A percentile compares a stretch with the other conserved stretches of the same genome.
Conservation (phyloP, 768 basidiomycete species). For the Trametes coccinea region DNA sequence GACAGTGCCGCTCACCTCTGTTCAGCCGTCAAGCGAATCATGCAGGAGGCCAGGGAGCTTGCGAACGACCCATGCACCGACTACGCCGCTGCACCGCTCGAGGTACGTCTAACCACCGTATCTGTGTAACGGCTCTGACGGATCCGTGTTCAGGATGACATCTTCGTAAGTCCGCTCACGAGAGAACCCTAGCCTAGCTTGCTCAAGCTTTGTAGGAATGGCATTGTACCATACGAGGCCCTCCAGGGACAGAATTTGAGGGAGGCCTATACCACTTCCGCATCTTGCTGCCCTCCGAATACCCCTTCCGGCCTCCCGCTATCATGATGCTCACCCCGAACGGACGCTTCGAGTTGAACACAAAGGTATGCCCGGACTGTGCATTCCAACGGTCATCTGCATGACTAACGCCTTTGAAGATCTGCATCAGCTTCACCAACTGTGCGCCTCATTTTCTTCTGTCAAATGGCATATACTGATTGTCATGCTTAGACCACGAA, state of each 20-base stretch:
- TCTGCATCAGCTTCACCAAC: conserved; percentile 91
- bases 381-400: too few relatives aligned
- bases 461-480: conserved; percentile 8
- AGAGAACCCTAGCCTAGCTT: not conserved
- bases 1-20: conserved; percentile 4
- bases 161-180: conserved; percentile 62
- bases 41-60: conserved; percentile 93
- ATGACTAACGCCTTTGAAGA: conserved; percentile 44
- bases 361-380: conserved; percentile 61
- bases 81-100: conserved; percentile 78
- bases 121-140: not conserved
- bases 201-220: conserved; percentile 60
- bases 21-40: conserved; percentile 90
- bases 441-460: conserved; percentile 52
- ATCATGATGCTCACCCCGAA: conserved; percentile 96
- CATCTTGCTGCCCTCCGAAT: conserved; percentile 86
- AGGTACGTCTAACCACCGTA: conserved; percentile 42
- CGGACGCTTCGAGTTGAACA: conserved; percentile 95
- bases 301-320: conserved; percentile 95
- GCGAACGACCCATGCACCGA: conserved; percentile 83
- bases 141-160: conserved; percentile 62
- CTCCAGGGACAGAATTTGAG: conserved; percentile 86
- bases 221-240: conserved; percentile 96
- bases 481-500: conserved; percentile 68
- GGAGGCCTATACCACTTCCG: conserved; percentile 97